Evolutionary conservation across 768 basidiomycete genomes (phyloP).

Genomic region (Cubamyces sp.): DNA sequence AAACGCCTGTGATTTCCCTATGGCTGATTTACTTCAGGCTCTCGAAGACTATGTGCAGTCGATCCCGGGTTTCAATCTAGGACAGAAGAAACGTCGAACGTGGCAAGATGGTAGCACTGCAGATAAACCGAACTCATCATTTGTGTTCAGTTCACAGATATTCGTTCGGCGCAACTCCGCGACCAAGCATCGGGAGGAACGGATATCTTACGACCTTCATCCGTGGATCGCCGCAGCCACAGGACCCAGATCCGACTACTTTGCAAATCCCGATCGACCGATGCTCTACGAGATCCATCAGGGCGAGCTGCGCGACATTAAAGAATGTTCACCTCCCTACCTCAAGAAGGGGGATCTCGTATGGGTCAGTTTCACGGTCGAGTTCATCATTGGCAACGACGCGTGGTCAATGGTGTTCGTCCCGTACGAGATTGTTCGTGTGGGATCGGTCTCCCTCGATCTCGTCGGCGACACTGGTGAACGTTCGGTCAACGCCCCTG

Average conservation of each 20-base stretch:
- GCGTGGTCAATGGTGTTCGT: neutral
- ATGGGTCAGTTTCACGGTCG: neutral
- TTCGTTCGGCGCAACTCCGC: neutral
- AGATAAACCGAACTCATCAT: neutral
- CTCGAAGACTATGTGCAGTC: neutral
- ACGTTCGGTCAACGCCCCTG: no score
- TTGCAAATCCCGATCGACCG: neutral
- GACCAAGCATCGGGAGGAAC: neutral
- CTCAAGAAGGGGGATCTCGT: neutral
- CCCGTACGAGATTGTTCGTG: neutral
- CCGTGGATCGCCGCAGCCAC: neutral
- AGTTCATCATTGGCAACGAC: neutral
- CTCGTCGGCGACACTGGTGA: neutral
- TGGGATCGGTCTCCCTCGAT: neutral
- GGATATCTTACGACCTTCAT: neutral
- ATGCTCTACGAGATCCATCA: neutral
- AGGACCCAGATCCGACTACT: neutral
- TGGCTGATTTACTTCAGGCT: no score
- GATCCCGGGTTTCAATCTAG: neutral
- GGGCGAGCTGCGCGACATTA: neutral
- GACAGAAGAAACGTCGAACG: neutral
- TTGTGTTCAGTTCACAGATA: neutral
- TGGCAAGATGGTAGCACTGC: neutral
- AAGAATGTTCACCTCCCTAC: neutral
- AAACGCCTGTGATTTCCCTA: no score